A percentile compares a stretch with the other conserved stretches of the same genome.
phyloP scores from a whole-genome alignment of 139 green algal genomes.

The Tetradesmus lagerheimii region DNA sequence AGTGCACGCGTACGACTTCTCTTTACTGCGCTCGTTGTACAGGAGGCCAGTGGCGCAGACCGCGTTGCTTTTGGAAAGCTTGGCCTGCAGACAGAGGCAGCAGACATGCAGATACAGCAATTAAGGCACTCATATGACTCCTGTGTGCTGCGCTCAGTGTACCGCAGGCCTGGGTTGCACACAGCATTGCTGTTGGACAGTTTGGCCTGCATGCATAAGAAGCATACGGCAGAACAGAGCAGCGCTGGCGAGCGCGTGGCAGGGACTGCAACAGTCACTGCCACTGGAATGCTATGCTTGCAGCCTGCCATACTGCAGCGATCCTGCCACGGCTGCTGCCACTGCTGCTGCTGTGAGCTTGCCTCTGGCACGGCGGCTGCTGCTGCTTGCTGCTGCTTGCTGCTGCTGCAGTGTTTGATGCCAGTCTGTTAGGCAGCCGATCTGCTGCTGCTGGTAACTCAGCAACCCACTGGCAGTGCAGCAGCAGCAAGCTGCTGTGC shows the following conservation, averaged over 20 bases:
- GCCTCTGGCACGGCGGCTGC: not conserved
- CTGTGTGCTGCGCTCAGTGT: not conserved
- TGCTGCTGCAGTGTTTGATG: not conserved
- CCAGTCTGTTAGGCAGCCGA: no score
- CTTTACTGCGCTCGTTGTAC: slow-evolving; percentile 54
- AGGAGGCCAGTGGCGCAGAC: slow-evolving; percentile 54
- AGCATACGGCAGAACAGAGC: not conserved
- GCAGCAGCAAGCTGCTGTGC: no score
- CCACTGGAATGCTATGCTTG: no score
- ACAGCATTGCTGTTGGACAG: slow-evolving; percentile 28
- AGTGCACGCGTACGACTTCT: slow-evolving; percentile 63
- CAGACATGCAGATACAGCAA: not conserved
- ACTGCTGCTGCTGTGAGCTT: not conserved
- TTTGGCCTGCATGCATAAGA: not conserved
- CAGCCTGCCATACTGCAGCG: no score
- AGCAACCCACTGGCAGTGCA: no score
- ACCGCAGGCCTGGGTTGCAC: slow-evolving; percentile 15
- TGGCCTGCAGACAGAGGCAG: not conserved
- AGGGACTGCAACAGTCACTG: no score
- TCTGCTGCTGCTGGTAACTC: no score
- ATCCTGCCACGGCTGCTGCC: not conserved
- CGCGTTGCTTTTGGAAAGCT: slow-evolving; percentile 18
- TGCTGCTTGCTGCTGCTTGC: not conserved
- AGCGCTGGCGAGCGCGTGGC: not conserved
- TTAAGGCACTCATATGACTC: slow-evolving; percentile 59